Evolutionary conservation across 176 grass and related monocot species (phyloP).

Genomic region (Alopecurus myosuroides): DNA sequence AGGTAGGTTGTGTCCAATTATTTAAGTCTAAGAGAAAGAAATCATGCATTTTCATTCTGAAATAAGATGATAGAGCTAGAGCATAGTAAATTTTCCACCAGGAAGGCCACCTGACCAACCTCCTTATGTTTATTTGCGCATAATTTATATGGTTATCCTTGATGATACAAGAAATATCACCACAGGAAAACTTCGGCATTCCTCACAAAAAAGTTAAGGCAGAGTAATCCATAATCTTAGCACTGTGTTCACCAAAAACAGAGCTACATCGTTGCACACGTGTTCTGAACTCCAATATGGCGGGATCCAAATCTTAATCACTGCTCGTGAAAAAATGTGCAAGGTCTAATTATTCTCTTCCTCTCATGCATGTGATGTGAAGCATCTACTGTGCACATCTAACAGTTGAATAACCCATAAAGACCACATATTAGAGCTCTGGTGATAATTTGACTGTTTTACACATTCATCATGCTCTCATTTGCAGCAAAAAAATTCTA

Average conservation of each 20-base stretch:
- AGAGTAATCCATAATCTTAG: not conserved
- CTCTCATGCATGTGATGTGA: not conserved
- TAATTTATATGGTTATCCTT: slow-evolving; percentile 75
- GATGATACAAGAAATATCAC: slow-evolving; percentile 8
- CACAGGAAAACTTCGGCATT: not conserved
- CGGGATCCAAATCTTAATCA: not conserved
- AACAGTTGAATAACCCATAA: not conserved
- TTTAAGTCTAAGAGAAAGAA: not conserved
- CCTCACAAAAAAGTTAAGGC: not conserved
- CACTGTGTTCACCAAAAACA: not conserved
- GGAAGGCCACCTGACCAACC: slow-evolving; percentile 31
- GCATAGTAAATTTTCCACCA: not conserved
- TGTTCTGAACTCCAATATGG: not conserved
- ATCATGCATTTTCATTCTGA: not conserved
- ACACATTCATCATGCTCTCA: not conserved
- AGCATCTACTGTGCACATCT: not conserved
- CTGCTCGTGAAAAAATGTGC: not conserved
- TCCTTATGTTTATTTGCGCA: slow-evolving; percentile 69
- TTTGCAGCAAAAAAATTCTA: not conserved
- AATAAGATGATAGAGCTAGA: not conserved
- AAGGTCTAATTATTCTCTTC: not conserved
- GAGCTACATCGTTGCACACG: not conserved
- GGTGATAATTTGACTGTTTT: not conserved
- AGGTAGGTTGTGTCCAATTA: not conserved
- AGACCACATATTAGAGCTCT: not conserved